Evolutionary conservation across 768 basidiomycete species (phyloP).

Genomic region (Pulveroboletus sp.): DNA sequence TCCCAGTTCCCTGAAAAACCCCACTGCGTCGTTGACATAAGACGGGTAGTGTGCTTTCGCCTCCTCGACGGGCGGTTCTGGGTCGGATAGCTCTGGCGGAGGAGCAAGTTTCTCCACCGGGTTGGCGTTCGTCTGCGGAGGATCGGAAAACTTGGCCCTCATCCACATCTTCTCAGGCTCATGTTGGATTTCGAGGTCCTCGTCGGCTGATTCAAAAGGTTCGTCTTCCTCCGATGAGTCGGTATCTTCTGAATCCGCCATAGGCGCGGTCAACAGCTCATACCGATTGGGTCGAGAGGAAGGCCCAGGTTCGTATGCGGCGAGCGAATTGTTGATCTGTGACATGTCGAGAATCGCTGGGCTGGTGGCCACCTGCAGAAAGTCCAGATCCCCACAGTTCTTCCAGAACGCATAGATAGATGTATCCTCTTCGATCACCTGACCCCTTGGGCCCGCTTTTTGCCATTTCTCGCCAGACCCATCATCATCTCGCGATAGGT

Average conservation of each 20-base stretch:
- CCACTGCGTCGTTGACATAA: constrained; percentile 23
- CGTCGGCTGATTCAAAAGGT: constrained; percentile 9
- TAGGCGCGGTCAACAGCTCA: constrained; percentile 5
- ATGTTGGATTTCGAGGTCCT: constrained; percentile 3
- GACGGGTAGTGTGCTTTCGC: not conserved
- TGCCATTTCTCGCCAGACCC: constrained; percentile 34
- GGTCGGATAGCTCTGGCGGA: not conserved
- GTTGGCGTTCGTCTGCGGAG: not conserved
- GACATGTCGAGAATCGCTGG: not conserved
- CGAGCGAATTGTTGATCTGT: not conserved
- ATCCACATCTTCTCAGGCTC: constrained; percentile 35
- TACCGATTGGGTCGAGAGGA: constrained; percentile 17
- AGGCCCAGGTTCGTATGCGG: not conserved
- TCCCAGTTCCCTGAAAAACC: constrained; percentile 40
- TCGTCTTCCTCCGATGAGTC: not conserved
- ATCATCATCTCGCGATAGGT: constrained; percentile 13
- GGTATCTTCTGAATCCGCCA: not conserved
- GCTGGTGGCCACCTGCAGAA: constrained; percentile 30
- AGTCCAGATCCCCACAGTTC: constrained; percentile 43
- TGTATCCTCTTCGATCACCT: constrained; percentile 17
- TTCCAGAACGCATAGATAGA: constrained; percentile 53
- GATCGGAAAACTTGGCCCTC: not conserved
- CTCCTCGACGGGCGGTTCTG: not conserved
- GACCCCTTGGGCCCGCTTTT: constrained; percentile 27
- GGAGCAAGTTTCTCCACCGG: not conserved